Evolutionary conservation across 768 basidiomycete species (phyloP), one percentile per base, ranked within the genome.

Genomic region (Daedaleopsis sinensis): DNA sequence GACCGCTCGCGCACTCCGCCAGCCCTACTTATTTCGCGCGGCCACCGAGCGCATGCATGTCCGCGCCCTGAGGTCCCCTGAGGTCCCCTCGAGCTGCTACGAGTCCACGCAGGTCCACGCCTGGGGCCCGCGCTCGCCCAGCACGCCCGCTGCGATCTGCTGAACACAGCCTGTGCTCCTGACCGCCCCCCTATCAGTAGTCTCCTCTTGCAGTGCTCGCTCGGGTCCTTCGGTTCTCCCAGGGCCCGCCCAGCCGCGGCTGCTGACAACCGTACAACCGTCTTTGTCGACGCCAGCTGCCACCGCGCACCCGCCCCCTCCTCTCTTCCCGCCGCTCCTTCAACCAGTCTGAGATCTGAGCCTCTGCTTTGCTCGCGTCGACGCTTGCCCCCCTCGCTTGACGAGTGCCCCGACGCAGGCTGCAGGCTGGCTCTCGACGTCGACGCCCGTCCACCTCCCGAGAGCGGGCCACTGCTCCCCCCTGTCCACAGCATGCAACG

Each of bases 401-500:
- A 16, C 48, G 9, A 15, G 24, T 50, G 21, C 52, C 5, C 23
- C 38, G 52, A 53, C 50, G 32, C 35, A 21, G 23, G 50, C 50
- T 35, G 32, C 36, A 52, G 32, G 50, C 11, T 52, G 32, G 50
- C 47, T 24, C 23, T 49, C 23, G 47, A 23, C 47, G 19, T 24
- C 21, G 21, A 32, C 27, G 3, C 27, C 27, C 7, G 10, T 24
- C 47, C 19, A 16, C 23, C 24, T 11, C 39, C 21, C 47, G 47
- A n/a, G 27, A 32, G 27, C 27, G 4, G 27, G 21, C 47, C 23
- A 47, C 46, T 43, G 32, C 35, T 27, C 10, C 11, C n/a, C 37
- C 19, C 42, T 48, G 13, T 37, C 51, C 57, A 54, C 58, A 64
- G 42, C 44, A 47, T 37, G 58, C 42, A 57, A 43, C 39, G 63